Conservation (phyloP, 345 rosid genomes). For the Arabis alpina region DNA sequence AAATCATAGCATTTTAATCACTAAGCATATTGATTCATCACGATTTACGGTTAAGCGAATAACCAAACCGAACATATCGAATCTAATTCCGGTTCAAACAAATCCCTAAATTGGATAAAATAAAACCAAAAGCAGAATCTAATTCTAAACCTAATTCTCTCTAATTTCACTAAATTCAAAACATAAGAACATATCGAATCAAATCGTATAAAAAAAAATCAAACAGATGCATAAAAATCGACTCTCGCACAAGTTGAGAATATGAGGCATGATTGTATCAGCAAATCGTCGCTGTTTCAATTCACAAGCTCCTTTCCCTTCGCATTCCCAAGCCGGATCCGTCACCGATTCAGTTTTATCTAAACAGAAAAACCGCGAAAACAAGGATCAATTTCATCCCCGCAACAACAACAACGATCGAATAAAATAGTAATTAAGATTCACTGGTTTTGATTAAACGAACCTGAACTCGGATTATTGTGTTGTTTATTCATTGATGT, state of each 20-base stretch:
- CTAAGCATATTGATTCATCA: neutral
- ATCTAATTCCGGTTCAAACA: slow-evolving; percentile 4
- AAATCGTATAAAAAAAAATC: no score
- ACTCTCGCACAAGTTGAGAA: slow-evolving; percentile 75
- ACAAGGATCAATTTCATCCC: slow-evolving; percentile 4
- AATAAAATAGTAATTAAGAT: neutral
- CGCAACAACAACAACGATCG: neutral
- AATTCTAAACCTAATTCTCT: neutral
- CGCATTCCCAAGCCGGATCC: slow-evolving; percentile 51
- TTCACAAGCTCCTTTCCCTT: slow-evolving; percentile 60
- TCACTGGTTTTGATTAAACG: neutral
- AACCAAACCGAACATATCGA: neutral
- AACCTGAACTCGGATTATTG: slow-evolving; percentile 11
- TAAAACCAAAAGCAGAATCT: no score
- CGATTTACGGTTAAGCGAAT: neutral
- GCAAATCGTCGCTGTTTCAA: slow-evolving; percentile 39
- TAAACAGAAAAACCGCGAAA: neutral
- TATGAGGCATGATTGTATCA: slow-evolving; percentile 69
- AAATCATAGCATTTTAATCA: neutral
- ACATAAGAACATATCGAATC: neutral
- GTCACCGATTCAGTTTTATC: slow-evolving; percentile 28
- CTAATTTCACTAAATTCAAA: neutral
- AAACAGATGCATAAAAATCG: neutral
- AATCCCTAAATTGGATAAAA: neutral
- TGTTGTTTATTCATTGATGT: slow-evolving; percentile 32